A percentile compares a stretch with the other conserved stretches of the same genome.
These are phyloP conservation scores for Zychaea mexicana DNA, from an alignment of 371 early-diverging fungal species.

Conservation along the genomic window DNA sequence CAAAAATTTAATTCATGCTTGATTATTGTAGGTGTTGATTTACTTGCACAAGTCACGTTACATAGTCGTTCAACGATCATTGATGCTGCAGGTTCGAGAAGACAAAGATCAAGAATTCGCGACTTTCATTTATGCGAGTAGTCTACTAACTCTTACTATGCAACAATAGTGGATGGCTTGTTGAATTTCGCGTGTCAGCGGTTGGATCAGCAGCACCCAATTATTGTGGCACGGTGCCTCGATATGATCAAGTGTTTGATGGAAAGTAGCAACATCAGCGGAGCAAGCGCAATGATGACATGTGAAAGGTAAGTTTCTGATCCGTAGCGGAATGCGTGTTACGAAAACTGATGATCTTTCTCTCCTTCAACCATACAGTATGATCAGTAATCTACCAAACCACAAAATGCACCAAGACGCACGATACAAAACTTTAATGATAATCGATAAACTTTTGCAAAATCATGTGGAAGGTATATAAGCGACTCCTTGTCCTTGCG, in stretches of 20 bases:
- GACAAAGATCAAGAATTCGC: neutral
- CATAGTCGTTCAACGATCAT: slow-evolving; percentile 29
- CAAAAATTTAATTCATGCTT: neutral
- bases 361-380: neutral
- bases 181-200: slow-evolving; percentile 12
- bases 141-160: no score
- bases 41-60: slow-evolving; percentile 29
- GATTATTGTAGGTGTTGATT: slow-evolving; percentile 22
- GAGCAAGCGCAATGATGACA: neutral
- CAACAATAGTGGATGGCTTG: slow-evolving; percentile 8
- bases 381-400: slow-evolving; percentile 29
- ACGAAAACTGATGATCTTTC: neutral
- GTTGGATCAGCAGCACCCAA: slow-evolving; percentile 1
- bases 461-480: neutral
- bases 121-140: neutral
- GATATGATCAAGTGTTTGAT: slow-evolving; percentile 5
- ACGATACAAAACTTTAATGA: slow-evolving; percentile 1
- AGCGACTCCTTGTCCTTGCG: neutral
- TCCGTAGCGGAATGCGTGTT: no score
- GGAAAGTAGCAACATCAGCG: neutral
- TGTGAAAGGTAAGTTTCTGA: slow-evolving; percentile 1
- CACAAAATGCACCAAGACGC: slow-evolving; percentile 34
- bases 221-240: neutral
- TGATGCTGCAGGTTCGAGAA: slow-evolving; percentile 21
- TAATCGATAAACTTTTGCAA: slow-evolving; percentile 3